Conservation (phyloP, 2,329 filamentous ascomycete species). For the Meredithiella fracta region DNA sequence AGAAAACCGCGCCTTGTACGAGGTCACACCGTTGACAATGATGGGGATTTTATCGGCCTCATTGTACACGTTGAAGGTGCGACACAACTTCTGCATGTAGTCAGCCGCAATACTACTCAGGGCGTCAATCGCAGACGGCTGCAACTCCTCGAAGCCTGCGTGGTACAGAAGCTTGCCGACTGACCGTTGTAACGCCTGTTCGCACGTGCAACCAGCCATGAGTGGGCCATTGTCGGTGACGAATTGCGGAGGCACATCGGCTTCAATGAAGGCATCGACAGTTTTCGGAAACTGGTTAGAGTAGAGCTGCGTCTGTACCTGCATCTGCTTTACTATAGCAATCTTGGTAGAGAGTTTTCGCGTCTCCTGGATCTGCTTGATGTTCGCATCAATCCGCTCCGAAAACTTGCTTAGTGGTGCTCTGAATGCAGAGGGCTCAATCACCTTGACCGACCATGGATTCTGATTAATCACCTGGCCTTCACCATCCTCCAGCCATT, state of each 20-base stretch:
- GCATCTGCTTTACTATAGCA: conserved; percentile 97
- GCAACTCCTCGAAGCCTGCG: conserved; percentile 90
- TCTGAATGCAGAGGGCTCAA: conserved; percentile 59
- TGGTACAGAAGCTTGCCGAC: conserved; percentile 93
- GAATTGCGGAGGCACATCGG: conserved; percentile 76
- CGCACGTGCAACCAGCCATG: conserved; percentile 68
- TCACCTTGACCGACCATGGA: conserved; percentile 66
- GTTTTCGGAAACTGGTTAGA: conserved; percentile 98
- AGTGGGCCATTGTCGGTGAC: conserved; percentile 77
- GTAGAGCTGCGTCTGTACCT: conserved; percentile 92
- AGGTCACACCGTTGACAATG: conserved; percentile 31
- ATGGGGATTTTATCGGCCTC: conserved; percentile 43
- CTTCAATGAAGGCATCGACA: conserved; percentile 75
- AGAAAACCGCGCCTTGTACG: conserved; percentile 50
- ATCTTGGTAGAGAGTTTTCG: conserved; percentile 93
- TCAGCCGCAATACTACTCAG: conserved; percentile 79
- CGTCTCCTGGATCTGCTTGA: conserved; percentile 91
- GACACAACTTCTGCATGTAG: conserved; percentile 72
- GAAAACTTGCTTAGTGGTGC: conserved; percentile 58
- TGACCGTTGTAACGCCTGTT: conserved; percentile 72
- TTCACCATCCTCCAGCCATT: conserved; percentile 80
- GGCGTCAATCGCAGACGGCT: conserved; percentile 81
- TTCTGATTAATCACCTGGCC: conserved; percentile 77
- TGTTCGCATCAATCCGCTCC: conserved; percentile 74
- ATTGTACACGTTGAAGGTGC: conserved; percentile 64